Percentiles rank a stretch among this genome's conserved stretches.
Conservation (phyloP, 2,329 filamentous ascomycete genomes). For the Emmonsia crescens region DNA sequence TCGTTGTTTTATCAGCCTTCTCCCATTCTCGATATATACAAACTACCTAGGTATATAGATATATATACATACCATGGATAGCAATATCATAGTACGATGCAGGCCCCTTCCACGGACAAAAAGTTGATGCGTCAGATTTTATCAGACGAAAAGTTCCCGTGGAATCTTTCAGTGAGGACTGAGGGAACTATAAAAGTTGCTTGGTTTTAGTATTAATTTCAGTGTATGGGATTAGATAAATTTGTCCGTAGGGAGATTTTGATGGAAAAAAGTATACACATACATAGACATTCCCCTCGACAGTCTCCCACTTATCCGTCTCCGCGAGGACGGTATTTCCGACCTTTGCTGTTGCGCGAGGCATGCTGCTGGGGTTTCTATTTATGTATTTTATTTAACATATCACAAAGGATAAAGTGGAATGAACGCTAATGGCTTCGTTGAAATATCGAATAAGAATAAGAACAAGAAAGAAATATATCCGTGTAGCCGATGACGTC, state of each 20-base stretch:
- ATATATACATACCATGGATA: conserved; percentile 30
- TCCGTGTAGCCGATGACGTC: neutral
- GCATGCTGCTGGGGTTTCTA: conserved; percentile 16
- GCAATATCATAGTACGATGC: conserved; percentile 48
- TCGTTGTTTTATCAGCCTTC: neutral
- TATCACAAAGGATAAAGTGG: neutral
- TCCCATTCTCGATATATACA: neutral
- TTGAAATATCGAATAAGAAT: neutral
- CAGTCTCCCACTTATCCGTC: conserved; percentile 41
- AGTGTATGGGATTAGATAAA: neutral
- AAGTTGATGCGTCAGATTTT: conserved; percentile 38
- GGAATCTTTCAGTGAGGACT: conserved; percentile 35
- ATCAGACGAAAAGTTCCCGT: conserved; percentile 26
- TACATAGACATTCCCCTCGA: conserved; percentile 50
- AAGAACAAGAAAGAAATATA: too few relatives aligned
- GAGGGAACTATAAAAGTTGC: conserved; percentile 34
- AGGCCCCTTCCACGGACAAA: conserved; percentile 48
- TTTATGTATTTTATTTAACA: neutral
- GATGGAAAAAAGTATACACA: neutral
- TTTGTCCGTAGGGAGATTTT: neutral
- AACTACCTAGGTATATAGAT: neutral
- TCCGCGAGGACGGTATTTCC: conserved; percentile 43
- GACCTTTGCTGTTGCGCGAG: conserved; percentile 37
- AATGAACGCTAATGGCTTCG: neutral
- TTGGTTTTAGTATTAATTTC: neutral